These are phyloP conservation scores for Gardenia jasminoides DNA, from an alignment of 257 asterid genomes.

Conservation along the genomic window DNA sequence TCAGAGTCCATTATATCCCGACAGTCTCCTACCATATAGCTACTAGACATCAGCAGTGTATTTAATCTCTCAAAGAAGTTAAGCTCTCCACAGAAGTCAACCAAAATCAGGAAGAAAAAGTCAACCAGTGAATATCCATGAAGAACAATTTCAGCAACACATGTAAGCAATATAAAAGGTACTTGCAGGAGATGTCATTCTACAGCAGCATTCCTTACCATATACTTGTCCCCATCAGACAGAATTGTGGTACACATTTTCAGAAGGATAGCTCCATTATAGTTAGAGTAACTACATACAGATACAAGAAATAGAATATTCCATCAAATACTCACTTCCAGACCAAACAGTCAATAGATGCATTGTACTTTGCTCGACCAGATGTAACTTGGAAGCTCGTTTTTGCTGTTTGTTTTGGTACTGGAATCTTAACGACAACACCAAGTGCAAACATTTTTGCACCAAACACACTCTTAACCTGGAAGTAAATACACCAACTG, in stretches of 20 bases:
- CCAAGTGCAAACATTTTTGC: conserved; percentile 99
- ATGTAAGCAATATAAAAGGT: background rate
- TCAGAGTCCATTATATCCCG: background rate
- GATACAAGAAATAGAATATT: background rate
- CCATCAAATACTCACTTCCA: conserved; percentile 82
- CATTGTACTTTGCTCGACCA: conserved; percentile 93
- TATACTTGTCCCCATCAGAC: background rate
- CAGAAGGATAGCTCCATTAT: background rate
- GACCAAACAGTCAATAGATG: conserved; percentile 91
- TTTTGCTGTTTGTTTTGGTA: conserved; percentile 98
- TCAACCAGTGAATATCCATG: background rate
- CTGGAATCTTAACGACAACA: conserved; percentile 96
- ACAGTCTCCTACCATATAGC: background rate
- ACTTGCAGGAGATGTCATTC: background rate
- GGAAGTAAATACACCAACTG: conserved; percentile 23
- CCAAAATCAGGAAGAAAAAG: background rate
- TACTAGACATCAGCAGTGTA: background rate
- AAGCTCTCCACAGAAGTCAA: background rate
- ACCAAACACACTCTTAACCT: conserved; percentile 99
- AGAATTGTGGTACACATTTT: background rate
- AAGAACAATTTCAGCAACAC: background rate
- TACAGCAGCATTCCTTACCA: background rate
- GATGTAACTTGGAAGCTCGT: conserved; percentile 98
- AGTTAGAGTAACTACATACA: background rate
- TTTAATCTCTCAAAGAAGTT: conserved; percentile 2